Evolutionary conservation across 768 basidiomycete genomes (phyloP), one percentile per base, ranked within the genome.

Genomic region (Boletus eberwhitei): DNA sequence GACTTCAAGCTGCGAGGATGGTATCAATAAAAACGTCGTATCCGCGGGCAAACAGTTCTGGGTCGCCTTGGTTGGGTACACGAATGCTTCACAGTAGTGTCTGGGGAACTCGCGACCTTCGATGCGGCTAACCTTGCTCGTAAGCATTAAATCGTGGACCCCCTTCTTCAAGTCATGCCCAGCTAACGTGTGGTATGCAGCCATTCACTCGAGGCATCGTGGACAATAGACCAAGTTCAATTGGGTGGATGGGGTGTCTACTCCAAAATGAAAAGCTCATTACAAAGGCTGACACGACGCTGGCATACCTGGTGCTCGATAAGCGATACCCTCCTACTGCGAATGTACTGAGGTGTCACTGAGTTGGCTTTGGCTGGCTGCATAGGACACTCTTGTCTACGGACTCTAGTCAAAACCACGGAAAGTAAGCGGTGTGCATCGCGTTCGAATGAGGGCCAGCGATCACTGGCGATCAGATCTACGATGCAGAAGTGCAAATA

Each of bases 391-490:
- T n/a, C 31, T 49, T 34, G n/a, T 5, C 19, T 34, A 5, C 16
- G 22, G n/a, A 38, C 16, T 34, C 53, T 9, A 32, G 9, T 34
- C 19, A 2, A 6, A 21, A 21, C 13, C 3, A 8, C 2, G 8
- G 31, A 31, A 9, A 14, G 54, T 58, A 32, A 44, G 41, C 22
- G 3, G 11, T 24, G 7, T n/a, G 3, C 21, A 26, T 50, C 29
- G 6, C 11, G n/a, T 39, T 53, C 19, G 24, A 14, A 24, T 13
- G 31, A 13, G 14, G 16, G 11, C n/a, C 16, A 21, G 36, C 32
- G 8, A 36, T 48, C 48, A 40, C n/a, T 46, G 24, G 32, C 14
- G 47, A 53, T 62, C 14, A 48, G 42, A 52, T 58, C 44, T 19
- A 31, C 8, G 24, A 29, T 29, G 22, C 11, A 34, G 32, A 19